Conservation (phyloP, 2,329 filamentous ascomycete species). For the Hypoxylon sp. region DNA sequence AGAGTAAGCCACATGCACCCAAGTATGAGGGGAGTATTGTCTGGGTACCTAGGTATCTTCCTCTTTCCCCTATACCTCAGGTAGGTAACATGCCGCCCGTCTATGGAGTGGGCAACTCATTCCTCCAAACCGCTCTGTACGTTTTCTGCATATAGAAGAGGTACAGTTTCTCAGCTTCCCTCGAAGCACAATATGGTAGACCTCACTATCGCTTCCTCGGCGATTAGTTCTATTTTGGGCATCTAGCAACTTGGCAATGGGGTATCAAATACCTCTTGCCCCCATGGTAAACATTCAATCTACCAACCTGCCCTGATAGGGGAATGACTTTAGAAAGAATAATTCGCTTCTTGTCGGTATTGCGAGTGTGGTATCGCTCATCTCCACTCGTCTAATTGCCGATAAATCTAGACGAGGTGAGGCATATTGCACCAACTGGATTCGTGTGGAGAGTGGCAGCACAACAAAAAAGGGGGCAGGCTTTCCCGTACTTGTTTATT, state of each 20-base stretch:
- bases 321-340: background rate
- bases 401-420: background rate
- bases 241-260: slow-evolving; percentile 1
- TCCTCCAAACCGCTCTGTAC: background rate
- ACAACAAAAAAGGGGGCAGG: background rate
- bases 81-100: background rate
- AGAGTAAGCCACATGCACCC: too few relatives aligned
- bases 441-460: background rate
- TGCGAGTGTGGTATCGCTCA: background rate
- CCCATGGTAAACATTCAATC: background rate
- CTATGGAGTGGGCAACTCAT: background rate
- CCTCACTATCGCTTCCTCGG: background rate
- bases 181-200: background rate
- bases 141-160: background rate
- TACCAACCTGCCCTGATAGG: background rate
- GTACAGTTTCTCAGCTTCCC: background rate
- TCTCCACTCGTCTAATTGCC: background rate
- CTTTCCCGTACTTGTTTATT: background rate
- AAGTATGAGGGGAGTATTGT: too few relatives aligned
- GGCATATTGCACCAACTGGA: background rate
- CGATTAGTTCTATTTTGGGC: background rate
- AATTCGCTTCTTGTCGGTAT: background rate
- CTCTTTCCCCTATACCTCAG: background rate
- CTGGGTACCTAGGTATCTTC: background rate
- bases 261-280: background rate